Base-by-base conservation (phyloP, 768 basidiomycete genomes). In the Tulasnella calospora region DNA sequence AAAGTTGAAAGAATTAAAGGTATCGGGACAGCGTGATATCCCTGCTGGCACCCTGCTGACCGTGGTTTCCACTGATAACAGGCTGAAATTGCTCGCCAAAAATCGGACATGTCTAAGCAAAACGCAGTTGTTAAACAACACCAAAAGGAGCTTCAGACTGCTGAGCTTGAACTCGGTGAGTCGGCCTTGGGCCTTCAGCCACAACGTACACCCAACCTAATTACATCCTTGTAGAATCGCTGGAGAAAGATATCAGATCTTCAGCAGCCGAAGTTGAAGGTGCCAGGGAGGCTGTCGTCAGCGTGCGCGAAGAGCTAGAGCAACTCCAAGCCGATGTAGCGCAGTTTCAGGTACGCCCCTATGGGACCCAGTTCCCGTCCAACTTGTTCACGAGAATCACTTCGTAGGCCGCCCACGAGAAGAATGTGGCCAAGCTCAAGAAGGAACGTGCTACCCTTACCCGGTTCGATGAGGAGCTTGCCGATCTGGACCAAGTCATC, bases 1-100 rank as follows among this genome's bases (percentile, higher is more conserved):
- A 71, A 99, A 99, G 85, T 93, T 94, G 76, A 92, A 92, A 23
- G 93, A 99, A 83, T 89, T 99, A 80, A 98, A 96, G 87, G 96
- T 93, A 78, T 79, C 36, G 38, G 1, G 30, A 47, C 46, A 46
- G 30, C 6, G 12, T 33, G 0, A 67, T 13, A 67, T 1, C 23
- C 70, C 27, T 71, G 35, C 57, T 41, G 7, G 10, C 71, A 36
- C 77, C 47, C 23, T 71, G 15, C 47, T 9, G 0, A 55, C 51
- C 23, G 35, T 6, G 40, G 76, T 33, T 40, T 47, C 71, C 74
- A 77, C 70, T 35, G 8, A 10, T 27, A 12, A 1, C 82, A 95
- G 95, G 89, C 88, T 12, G 89, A 90, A 80, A 94, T 99, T 80
- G 87, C 88, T 27, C 92, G 90, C 82, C 92, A 94, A 84, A 98